These are phyloP conservation scores for Taiwanofungus camphoratus DNA, from an alignment of 1,284 basidiomycete species.

Conservation along the genomic window DNA sequence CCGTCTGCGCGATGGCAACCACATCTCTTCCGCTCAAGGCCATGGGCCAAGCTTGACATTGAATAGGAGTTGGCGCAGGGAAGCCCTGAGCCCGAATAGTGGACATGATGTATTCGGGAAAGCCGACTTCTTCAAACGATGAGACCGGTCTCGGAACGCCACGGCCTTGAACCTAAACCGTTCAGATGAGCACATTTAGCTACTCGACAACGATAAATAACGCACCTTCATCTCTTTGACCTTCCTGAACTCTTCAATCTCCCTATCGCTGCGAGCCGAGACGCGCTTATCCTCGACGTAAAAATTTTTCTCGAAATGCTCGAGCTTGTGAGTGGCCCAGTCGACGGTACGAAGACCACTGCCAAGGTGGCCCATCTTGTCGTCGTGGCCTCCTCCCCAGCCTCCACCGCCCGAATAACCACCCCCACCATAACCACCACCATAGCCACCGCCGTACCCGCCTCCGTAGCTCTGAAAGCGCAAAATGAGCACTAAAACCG, in stretches of 20 bases:
- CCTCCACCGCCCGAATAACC: slow-evolving; percentile 51
- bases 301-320: slow-evolving; percentile 95
- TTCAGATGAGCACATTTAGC: too few relatives aligned
- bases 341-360: slow-evolving; percentile 81
- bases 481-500: slow-evolving; percentile 1
- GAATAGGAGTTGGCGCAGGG: slow-evolving; percentile 85
- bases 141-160: slow-evolving; percentile 87
- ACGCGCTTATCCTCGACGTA: slow-evolving; percentile 93
- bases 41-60: slow-evolving; percentile 99
- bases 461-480: slow-evolving; percentile 32
- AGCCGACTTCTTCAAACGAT: slow-evolving; percentile 91
- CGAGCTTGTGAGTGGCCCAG: slow-evolving; percentile 73
- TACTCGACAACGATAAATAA: slow-evolving; percentile 8
- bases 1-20: slow-evolving; percentile 95
- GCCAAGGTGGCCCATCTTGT: slow-evolving; percentile 84
- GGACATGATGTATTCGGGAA: slow-evolving; percentile 93
- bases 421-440: slow-evolving; percentile 36
- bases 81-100: slow-evolving; percentile 96
- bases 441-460: slow-evolving; percentile 26
- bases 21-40: slow-evolving; percentile 91
- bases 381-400: slow-evolving; percentile 51
- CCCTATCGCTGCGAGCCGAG: slow-evolving; percentile 71
- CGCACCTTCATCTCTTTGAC: slow-evolving; percentile 83
- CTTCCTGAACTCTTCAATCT: slow-evolving; percentile 84
- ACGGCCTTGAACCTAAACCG: slow-evolving; percentile 85